phyloP scores from a whole-genome alignment of 352 stramenopile genomes.

The Pythium oligandrum region DNA sequence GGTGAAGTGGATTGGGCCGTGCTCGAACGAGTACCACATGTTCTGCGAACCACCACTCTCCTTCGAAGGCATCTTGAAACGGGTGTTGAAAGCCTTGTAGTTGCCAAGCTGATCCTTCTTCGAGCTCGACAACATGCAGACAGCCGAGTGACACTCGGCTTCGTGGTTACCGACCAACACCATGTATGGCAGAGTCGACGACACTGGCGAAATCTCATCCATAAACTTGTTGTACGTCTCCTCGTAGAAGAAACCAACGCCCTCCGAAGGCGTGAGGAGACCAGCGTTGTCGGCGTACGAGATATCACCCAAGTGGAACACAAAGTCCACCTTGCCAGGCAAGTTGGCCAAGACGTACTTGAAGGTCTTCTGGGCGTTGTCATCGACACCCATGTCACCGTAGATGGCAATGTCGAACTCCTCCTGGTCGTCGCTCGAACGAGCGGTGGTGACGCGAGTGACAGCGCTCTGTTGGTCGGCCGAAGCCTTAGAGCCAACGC shows the following conservation, averaged over 20 bases:
- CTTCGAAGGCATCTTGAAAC: constrained; percentile 39
- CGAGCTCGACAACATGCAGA: constrained; percentile 27
- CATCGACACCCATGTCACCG: constrained; percentile 20
- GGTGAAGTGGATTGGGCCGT: constrained; percentile 53
- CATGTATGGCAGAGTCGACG: constrained; percentile 58
- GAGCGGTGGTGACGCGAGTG: constrained; percentile 17
- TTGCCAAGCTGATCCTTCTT: constrained; percentile 45
- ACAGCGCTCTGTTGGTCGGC: constrained; percentile 8
- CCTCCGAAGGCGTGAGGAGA: constrained; percentile 15
- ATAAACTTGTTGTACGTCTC: constrained; percentile 63
- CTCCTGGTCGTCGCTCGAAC: constrained; percentile 3
- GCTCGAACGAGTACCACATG: constrained; percentile 44
- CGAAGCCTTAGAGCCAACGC: constrained; percentile 10
- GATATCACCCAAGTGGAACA: constrained; percentile 37
- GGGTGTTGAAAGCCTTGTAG: constrained; percentile 55
- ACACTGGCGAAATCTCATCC: constrained; percentile 30
- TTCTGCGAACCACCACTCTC: constrained; percentile 32
- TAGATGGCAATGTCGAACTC: constrained; percentile 15
- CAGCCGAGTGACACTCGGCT: constrained; percentile 34
- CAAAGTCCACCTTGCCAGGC: constrained; percentile 18
- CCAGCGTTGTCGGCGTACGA: constrained; percentile 33
- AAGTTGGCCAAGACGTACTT: constrained; percentile 20
- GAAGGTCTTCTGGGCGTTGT: constrained; percentile 12
- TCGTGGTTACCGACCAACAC: constrained; percentile 66
- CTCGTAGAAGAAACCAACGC: constrained; percentile 31